Evolutionary conservation across 768 basidiomycete species (phyloP).

Genomic region (Roridomyces roridus): DNA sequence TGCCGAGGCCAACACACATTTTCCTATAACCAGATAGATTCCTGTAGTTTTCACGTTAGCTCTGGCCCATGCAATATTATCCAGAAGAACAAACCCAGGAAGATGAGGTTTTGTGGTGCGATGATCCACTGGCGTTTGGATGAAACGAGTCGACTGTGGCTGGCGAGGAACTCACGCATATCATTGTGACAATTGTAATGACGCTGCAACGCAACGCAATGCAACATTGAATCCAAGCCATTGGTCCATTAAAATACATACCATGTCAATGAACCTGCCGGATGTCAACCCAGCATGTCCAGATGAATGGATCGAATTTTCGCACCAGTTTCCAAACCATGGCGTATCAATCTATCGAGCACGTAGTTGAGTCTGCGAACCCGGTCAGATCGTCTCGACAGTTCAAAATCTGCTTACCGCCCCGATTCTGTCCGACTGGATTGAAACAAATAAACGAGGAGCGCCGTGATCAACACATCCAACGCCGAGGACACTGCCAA

Average conservation of each 20-base stretch:
- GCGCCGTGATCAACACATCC: slow-evolving; percentile 55
- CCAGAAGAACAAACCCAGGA: slow-evolving; percentile 43
- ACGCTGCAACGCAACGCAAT: slow-evolving; percentile 30
- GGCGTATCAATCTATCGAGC: slow-evolving; percentile 53
- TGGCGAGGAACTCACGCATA: slow-evolving; percentile 43
- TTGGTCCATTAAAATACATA: slow-evolving; percentile 19
- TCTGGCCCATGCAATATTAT: too few relatives aligned
- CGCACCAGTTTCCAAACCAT: slow-evolving; percentile 58
- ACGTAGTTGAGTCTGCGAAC: slow-evolving; percentile 49
- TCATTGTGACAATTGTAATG: slow-evolving; percentile 51
- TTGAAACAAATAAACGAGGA: slow-evolving; percentile 50
- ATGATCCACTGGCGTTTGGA: slow-evolving; percentile 47
- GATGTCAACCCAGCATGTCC: neutral
- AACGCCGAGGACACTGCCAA: slow-evolving; percentile 54
- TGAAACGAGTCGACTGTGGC: neutral
- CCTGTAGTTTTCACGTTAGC: too few relatives aligned
- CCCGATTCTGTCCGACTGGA: slow-evolving; percentile 45
- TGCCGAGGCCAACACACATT: slow-evolving; percentile 39
- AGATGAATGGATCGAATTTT: neutral
- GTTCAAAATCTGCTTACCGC: slow-evolving; percentile 30
- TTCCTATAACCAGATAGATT: slow-evolving; percentile 59
- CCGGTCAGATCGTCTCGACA: neutral
- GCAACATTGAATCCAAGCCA: neutral
- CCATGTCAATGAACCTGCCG: slow-evolving; percentile 46
- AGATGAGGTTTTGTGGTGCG: slow-evolving; percentile 54